Evolutionary conservation across 805 yeast species (phyloP).

Genomic region (Candida mattraensis): DNA sequence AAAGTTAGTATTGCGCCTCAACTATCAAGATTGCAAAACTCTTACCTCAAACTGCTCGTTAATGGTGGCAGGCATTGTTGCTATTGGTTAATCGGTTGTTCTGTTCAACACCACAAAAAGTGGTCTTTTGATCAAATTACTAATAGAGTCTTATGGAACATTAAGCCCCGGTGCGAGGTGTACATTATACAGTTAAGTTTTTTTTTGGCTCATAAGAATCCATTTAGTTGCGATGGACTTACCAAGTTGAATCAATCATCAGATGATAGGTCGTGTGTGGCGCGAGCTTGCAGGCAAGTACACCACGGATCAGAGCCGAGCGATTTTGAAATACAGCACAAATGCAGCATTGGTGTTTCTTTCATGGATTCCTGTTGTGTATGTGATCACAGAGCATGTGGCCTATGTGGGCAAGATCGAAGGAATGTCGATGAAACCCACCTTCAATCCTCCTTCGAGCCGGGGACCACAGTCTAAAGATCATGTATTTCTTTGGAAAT

Average conservation of each 20-base stretch:
- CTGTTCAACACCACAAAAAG: not conserved
- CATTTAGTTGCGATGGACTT: no score
- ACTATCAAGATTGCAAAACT: no score
- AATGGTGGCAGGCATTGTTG: conserved; percentile 18
- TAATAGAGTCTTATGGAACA: no score
- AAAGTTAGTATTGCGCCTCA: conserved; percentile 2
- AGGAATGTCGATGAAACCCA: conserved; percentile 88
- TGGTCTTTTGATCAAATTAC: not conserved
- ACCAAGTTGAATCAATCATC: no score
- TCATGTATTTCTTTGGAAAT: conserved; percentile 70
- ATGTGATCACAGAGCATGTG: conserved; percentile 67
- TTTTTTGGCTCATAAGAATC: no score
- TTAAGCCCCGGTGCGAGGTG: no score
- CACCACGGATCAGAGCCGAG: conserved; percentile 11
- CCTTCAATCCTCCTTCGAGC: conserved; percentile 67
- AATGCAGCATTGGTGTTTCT: conserved; percentile 38
- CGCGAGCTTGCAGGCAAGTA: conserved; percentile 4
- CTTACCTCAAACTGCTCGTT: conserved; percentile 25
- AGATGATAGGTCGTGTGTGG: conserved; percentile 4
- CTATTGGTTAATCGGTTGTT: no score
- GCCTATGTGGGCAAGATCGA: conserved; percentile 71
- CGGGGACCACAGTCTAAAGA: conserved; percentile 40
- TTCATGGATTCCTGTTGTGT: conserved; percentile 80
- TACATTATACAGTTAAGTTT: no score
- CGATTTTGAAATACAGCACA: conserved; percentile 29